Evolutionary conservation across 805 yeast genomes (phyloP).

Genomic region (Jamesozyma piceae): DNA sequence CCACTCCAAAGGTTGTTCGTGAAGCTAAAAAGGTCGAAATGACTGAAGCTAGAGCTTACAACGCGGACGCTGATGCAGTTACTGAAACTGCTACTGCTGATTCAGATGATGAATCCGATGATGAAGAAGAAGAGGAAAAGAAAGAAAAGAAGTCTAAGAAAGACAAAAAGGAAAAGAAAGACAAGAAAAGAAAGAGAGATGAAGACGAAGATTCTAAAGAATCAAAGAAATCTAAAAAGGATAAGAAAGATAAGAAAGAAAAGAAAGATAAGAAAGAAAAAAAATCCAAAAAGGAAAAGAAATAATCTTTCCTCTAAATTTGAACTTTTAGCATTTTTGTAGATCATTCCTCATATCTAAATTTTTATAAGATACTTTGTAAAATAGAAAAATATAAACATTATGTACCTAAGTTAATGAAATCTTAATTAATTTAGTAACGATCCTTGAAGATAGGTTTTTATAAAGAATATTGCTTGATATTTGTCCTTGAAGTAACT

Average conservation of each 20-base stretch:
- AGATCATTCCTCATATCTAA: slow-evolving; percentile 1
- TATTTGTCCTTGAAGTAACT: too few relatives aligned
- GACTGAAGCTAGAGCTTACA: slow-evolving; percentile 77
- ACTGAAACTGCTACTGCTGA: slow-evolving; percentile 35
- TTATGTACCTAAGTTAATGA: not conserved
- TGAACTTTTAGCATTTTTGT: slow-evolving; percentile 1
- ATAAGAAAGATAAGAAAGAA: slow-evolving; percentile 25
- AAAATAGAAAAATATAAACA: slow-evolving; percentile 2
- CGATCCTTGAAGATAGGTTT: too few relatives aligned
- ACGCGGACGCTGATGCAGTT: slow-evolving; percentile 83
- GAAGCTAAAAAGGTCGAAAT: slow-evolving; percentile 82
- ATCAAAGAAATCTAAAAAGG: slow-evolving; percentile 31
- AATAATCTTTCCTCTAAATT: slow-evolving; percentile 2
- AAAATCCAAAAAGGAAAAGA: slow-evolving; percentile 30
- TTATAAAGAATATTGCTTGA: too few relatives aligned
- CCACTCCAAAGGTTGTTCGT: slow-evolving; percentile 73
- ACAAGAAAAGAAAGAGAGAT: slow-evolving; percentile 29
- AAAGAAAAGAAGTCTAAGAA: slow-evolving; percentile 30
- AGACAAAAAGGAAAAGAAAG: slow-evolving; percentile 49
- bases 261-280: slow-evolving; percentile 28
- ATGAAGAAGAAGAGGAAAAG: slow-evolving; percentile 31
- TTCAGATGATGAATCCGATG: slow-evolving; percentile 33
- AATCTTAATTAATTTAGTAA: not conserved
- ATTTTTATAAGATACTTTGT: slow-evolving; percentile 3
- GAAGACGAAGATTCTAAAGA: slow-evolving; percentile 27